phyloP scores from a whole-genome alignment of 2,329 filamentous ascomycete genomes.

The Fonsecaea monophora region DNA sequence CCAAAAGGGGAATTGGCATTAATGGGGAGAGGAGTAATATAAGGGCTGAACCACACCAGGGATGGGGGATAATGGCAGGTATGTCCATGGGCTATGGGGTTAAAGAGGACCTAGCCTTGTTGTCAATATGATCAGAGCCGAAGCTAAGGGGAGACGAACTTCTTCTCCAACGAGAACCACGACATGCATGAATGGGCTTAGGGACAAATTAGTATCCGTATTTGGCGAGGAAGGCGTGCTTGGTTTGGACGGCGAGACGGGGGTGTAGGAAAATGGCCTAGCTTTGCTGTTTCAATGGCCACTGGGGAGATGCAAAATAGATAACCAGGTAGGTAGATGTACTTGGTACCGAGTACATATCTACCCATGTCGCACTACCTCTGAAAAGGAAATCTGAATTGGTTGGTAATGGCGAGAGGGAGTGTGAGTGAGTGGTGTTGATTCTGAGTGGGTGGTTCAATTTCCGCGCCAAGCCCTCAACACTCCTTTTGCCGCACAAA shows the following conservation, averaged over 20 bases:
- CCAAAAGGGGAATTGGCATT: background rate
- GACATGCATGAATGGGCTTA: constrained; percentile 1
- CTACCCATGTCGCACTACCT: background rate
- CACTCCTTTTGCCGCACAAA: too few species aligned
- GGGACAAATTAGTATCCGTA: background rate
- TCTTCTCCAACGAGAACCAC: constrained; percentile 3
- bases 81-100: constrained; percentile 1
- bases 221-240: constrained; percentile 1
- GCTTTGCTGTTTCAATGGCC: background rate
- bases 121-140: background rate
- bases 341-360: background rate
- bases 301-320: background rate
- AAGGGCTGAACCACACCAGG: constrained; percentile 1
- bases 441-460: background rate
- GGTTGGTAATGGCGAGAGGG: background rate
- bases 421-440: background rate
- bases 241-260: background rate
- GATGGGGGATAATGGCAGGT: background rate
- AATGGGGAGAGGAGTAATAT: constrained; percentile 2
- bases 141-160: background rate
- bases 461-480: too few species aligned
- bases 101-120: background rate
- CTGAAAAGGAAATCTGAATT: background rate
- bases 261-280: background rate
- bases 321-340: background rate